A percentile compares a stretch with the other conserved stretches of the same genome.
These are phyloP conservation scores for Penicillium antarcticum DNA, from an alignment of 495 filamentous ascomycete species.

Conservation along the genomic window DNA sequence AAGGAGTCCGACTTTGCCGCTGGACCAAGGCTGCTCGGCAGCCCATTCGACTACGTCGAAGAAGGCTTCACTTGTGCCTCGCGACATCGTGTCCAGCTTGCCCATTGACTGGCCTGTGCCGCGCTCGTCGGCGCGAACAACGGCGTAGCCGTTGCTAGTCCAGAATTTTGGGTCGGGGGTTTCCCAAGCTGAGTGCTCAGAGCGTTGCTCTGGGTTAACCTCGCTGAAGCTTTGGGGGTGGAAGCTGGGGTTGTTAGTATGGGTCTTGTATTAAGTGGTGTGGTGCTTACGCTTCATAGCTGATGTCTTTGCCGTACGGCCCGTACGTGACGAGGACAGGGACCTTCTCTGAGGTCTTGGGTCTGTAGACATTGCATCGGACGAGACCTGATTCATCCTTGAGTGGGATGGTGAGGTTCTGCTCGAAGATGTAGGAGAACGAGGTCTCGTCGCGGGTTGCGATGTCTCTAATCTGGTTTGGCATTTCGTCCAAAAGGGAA, in stretches of 20 bases:
- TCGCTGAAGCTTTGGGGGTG: conserved; percentile 43
- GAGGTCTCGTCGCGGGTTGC: conserved; percentile 29
- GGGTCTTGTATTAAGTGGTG: not conserved
- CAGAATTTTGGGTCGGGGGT: conserved; percentile 62
- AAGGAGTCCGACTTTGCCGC: conserved; percentile 58
- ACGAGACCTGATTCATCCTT: conserved; percentile 34
- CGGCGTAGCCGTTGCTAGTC: conserved; percentile 57
- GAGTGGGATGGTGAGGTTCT: conserved; percentile 33
- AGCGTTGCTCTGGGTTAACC: conserved; percentile 49
- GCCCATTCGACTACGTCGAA: conserved; percentile 64
- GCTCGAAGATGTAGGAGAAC: conserved; percentile 37
- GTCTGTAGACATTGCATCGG: conserved; percentile 40
- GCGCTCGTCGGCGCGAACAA: conserved; percentile 59
- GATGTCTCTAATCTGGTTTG: conserved; percentile 39
- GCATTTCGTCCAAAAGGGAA: conserved; percentile 24
- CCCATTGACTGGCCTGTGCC: conserved; percentile 58
- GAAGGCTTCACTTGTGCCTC: conserved; percentile 55
- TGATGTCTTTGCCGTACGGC: conserved; percentile 63
- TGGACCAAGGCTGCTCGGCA: conserved; percentile 57
- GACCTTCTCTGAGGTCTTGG: conserved; percentile 24
- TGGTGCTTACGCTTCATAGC: conserved; percentile 23
- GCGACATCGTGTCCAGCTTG: conserved; percentile 58
- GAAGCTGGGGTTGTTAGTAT: conserved; percentile 19
- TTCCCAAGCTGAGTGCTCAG: conserved; percentile 58
- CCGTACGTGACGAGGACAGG: conserved; percentile 44